A percentile compares a stretch with the other conserved stretches of the same genome.
Evolutionary conservation across 192 early-diverging fungal species (phyloP).

Genomic region (Chytriomyces hyalinus): DNA sequence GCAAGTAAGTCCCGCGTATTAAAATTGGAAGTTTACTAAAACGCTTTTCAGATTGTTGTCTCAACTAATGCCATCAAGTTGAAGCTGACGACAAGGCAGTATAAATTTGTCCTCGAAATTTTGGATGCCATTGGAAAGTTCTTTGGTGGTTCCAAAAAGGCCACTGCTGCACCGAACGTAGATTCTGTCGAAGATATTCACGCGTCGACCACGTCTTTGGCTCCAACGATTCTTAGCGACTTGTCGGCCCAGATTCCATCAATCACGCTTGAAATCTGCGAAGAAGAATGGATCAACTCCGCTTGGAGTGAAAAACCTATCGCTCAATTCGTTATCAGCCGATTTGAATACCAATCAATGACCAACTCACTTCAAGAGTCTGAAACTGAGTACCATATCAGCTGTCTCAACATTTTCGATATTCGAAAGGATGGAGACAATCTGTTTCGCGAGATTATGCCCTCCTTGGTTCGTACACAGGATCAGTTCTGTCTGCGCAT

Average conservation of each 20-base stretch:
- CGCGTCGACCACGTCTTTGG: neutral
- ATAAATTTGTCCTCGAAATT: conserved; percentile 76
- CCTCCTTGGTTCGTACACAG: conserved; percentile 60
- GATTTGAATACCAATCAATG: conserved; percentile 26
- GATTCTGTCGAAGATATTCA: neutral
- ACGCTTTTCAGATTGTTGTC: conserved; percentile 55
- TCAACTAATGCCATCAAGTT: conserved; percentile 77
- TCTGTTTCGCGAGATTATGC: conserved; percentile 85
- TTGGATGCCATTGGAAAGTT: conserved; percentile 53
- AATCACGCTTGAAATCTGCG: conserved; percentile 82
- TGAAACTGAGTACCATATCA: conserved; percentile 71
- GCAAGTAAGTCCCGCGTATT: conserved; percentile 7
- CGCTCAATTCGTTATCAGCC: conserved; percentile 52
- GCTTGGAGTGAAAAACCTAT: conserved; percentile 60
- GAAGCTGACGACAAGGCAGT: conserved; percentile 82
- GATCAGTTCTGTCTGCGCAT: conserved; percentile 66
- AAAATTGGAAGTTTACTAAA: conserved; percentile 6
- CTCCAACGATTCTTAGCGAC: conserved; percentile 40
- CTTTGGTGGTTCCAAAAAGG: neutral
- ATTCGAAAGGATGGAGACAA: conserved; percentile 76
- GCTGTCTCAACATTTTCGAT: conserved; percentile 78
- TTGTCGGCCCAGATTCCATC: conserved; percentile 70
- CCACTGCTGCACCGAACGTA: neutral
- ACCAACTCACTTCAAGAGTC: conserved; percentile 41
- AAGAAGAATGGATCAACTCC: conserved; percentile 57